phyloP scores from a whole-genome alignment of 805 yeast species.

The Cyberlindnera xylosilytica region DNA sequence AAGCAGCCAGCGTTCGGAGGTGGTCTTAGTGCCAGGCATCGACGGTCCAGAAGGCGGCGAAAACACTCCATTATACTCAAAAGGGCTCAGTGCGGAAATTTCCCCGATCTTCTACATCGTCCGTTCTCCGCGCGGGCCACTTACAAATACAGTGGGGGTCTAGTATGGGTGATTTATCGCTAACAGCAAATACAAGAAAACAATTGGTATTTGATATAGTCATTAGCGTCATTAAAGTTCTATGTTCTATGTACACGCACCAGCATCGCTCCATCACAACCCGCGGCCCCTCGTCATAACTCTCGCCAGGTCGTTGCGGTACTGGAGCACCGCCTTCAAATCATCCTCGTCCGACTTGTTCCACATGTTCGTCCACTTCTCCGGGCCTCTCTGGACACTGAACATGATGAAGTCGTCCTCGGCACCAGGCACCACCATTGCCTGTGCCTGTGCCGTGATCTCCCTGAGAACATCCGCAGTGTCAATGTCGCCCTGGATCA shows the following conservation, averaged over 20 bases:
- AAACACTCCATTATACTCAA: too few relatives aligned
- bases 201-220: too few relatives aligned
- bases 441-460: constrained; percentile 13
- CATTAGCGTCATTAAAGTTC: too few relatives aligned
- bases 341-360: constrained; percentile 19
- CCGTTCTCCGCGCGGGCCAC: not conserved
- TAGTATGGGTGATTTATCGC: too few relatives aligned
- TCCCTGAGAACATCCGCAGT: constrained; percentile 25
- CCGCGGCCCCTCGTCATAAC: constrained; percentile 4
- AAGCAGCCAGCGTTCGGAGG: too few relatives aligned
- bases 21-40: too few relatives aligned
- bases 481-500: constrained; percentile 33
- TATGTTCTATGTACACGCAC: too few relatives aligned
- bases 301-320: constrained; percentile 8
- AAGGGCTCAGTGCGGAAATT: not conserved
- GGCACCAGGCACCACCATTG: constrained; percentile 10
- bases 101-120: constrained; percentile 2
- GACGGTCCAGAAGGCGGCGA: too few relatives aligned
- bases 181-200: too few relatives aligned
- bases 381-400: constrained; percentile 11
- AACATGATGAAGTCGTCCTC: constrained; percentile 3
- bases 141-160: too few relatives aligned
- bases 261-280: too few relatives aligned
- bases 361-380: constrained; percentile 17
- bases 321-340: constrained; percentile 12